These are phyloP conservation scores for Fusarium dimerum DNA, from an alignment of 2,329 filamentous ascomycete genomes.

Conservation along the genomic window DNA sequence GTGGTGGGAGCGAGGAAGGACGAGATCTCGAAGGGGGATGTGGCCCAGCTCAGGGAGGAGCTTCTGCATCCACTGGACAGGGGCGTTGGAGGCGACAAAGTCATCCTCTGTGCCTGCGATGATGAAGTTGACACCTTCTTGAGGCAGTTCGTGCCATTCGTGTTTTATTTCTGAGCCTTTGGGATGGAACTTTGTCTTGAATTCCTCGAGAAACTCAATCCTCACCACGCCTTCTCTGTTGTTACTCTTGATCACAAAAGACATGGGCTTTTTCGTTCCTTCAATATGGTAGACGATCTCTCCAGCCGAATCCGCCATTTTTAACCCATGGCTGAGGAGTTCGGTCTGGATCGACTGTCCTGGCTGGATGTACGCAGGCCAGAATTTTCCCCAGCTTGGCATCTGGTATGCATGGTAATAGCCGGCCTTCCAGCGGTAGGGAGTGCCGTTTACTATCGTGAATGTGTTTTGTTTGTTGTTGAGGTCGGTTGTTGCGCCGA, in stretches of 20 bases:
- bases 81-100: slow-evolving; percentile 29
- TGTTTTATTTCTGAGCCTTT: slow-evolving; percentile 15
- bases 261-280: slow-evolving; percentile 28
- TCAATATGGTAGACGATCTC: slow-evolving; percentile 33
- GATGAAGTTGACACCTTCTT: slow-evolving; percentile 28
- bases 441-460: slow-evolving; percentile 36
- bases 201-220: slow-evolving; percentile 19
- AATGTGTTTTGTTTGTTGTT: slow-evolving; percentile 7
- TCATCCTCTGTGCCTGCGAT: slow-evolving; percentile 33
- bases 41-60: slow-evolving; percentile 28
- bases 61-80: slow-evolving; percentile 33
- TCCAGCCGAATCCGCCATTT: slow-evolving; percentile 22
- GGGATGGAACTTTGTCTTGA: slow-evolving; percentile 23
- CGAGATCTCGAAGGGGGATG: slow-evolving; percentile 30
- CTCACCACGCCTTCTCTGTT: slow-evolving; percentile 8
- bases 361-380: slow-evolving; percentile 29
- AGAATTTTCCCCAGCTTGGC: slow-evolving; percentile 17
- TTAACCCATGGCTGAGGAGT: background rate
- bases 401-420: slow-evolving; percentile 23
- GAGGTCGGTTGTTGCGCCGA: background rate
- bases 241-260: slow-evolving; percentile 25
- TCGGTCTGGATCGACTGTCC: slow-evolving; percentile 22
- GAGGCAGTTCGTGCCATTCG: slow-evolving; percentile 6
- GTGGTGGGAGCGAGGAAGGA: slow-evolving; percentile 35
- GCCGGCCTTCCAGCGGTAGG: slow-evolving; percentile 30